Evolutionary conservation across 1,284 basidiomycete genomes (phyloP).

Genomic region (Phellopilus nigrolimitatus): DNA sequence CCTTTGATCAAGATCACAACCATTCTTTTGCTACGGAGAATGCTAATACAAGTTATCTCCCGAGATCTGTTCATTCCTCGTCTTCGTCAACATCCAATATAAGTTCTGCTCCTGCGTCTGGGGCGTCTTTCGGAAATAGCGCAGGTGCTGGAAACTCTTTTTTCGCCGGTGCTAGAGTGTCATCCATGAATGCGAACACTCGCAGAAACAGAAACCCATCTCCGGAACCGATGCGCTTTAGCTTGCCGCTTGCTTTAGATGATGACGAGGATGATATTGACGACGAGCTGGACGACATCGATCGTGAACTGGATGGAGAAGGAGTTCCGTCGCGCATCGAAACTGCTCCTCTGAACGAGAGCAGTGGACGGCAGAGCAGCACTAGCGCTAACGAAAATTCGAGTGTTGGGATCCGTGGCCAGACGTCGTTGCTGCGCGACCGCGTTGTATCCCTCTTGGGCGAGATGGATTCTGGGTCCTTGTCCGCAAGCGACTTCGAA

Average conservation of each 20-base stretch:
- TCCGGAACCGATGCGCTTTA: background rate
- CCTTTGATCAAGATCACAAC: background rate
- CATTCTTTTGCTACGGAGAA: background rate
- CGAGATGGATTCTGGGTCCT: too few relatives aligned
- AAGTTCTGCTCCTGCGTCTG: background rate
- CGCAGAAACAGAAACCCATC: background rate
- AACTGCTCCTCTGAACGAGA: background rate
- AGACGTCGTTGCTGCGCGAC: too few relatives aligned
- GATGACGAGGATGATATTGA: conserved; percentile 7
- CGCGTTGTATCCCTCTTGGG: too few relatives aligned
- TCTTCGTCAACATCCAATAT: background rate
- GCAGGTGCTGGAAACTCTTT: background rate
- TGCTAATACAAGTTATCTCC: background rate
- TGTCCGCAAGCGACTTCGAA: too few relatives aligned
- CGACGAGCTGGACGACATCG: conserved; percentile 9
- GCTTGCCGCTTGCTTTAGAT: background rate
- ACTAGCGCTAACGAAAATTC: too few relatives aligned
- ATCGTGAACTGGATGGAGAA: conserved; percentile 1
- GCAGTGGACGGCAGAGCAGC: too few relatives aligned
- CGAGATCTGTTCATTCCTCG: background rate
- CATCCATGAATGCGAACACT: background rate
- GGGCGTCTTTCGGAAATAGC: background rate
- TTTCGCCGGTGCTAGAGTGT: background rate
- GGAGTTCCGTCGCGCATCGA: background rate
- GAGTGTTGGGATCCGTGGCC: too few relatives aligned